Conservation (phyloP, 2,329 filamentous ascomycete genomes). For the Penicillium fuscoglaucum region DNA sequence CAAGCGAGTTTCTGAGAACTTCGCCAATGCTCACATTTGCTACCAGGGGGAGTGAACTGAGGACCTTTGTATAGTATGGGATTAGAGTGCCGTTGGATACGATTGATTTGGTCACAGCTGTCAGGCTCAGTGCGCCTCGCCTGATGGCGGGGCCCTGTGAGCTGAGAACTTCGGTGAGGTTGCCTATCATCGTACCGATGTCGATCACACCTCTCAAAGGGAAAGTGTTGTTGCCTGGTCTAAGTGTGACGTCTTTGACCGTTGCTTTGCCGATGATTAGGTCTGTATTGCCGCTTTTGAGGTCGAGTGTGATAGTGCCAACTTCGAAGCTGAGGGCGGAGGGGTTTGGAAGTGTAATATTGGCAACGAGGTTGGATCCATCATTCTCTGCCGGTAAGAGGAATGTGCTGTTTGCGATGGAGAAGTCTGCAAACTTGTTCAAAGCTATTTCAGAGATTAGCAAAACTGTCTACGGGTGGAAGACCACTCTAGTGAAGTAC, state of each 20-base stretch:
- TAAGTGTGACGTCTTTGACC: slow-evolving; percentile 17
- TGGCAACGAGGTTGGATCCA: slow-evolving; percentile 26
- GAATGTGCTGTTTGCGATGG: slow-evolving; percentile 21
- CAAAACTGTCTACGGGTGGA: neutral
- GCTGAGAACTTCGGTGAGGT: slow-evolving; percentile 17
- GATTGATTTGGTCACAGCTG: slow-evolving; percentile 14
- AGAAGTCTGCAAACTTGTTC: slow-evolving; percentile 23
- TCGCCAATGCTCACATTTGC: slow-evolving; percentile 18
- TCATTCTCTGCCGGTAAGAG: slow-evolving; percentile 21
- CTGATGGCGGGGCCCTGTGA: slow-evolving; percentile 17
- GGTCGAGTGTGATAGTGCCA: slow-evolving; percentile 22
- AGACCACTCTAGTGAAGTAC: neutral
- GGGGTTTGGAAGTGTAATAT: slow-evolving; percentile 24
- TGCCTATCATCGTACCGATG: slow-evolving; percentile 13
- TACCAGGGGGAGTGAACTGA: slow-evolving; percentile 18
- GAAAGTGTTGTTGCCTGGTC: slow-evolving; percentile 25
- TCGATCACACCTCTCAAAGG: slow-evolving; percentile 22
- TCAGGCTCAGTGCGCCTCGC: slow-evolving; percentile 14
- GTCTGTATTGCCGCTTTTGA: slow-evolving; percentile 19
- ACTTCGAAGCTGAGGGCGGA: slow-evolving; percentile 24
- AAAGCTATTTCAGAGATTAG: slow-evolving; percentile 15
- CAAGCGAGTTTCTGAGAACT: slow-evolving; percentile 21
- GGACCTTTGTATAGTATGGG: slow-evolving; percentile 24
- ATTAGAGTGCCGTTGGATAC: slow-evolving; percentile 20
- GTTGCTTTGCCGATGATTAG: slow-evolving; percentile 23